Percentiles rank a stretch among this genome's conserved stretches.
Evolutionary conservation across 192 early-diverging fungal species (phyloP).

Genomic region (Backusella macrospora): DNA sequence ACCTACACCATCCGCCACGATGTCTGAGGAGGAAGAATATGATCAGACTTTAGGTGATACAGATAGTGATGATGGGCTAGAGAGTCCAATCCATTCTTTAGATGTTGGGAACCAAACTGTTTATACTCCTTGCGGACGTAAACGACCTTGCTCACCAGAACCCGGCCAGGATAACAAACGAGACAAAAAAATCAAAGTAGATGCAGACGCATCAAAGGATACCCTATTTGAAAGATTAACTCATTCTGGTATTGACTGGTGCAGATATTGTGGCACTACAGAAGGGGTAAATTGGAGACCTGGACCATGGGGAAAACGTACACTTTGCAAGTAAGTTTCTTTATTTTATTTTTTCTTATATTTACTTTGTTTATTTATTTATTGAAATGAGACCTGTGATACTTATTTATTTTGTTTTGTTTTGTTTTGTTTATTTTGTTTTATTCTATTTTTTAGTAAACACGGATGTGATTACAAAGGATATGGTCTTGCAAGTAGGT

Average conservation of each 20-base stretch:
- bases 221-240: slow-evolving; percentile 27
- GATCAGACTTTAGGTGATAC: neutral
- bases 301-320: slow-evolving; percentile 92
- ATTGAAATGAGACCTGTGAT: neutral
- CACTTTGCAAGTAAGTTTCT: slow-evolving; percentile 79
- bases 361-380: neutral
- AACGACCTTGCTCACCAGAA: neutral
- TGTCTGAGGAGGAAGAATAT: neutral
- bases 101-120: neutral
- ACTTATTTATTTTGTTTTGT: slow-evolving; percentile 8
- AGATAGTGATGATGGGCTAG: neutral
- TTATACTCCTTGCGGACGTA: neutral
- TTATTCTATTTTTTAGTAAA: slow-evolving; percentile 23
- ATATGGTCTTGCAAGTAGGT: slow-evolving; percentile 27
- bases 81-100: neutral
- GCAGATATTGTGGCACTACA: slow-evolving; percentile 89
- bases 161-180: neutral
- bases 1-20: slow-evolving; percentile 6
- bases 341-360: slow-evolving; percentile 2
- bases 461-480: slow-evolving; percentile 40
- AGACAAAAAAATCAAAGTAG: slow-evolving; percentile 11
- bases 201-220: neutral
- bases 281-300: slow-evolving; percentile 87
- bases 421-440: neutral
- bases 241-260: slow-evolving; percentile 67